A percentile compares a stretch with the other conserved stretches of the same genome.
Evolutionary conservation across 2,329 filamentous ascomycete genomes (phyloP).

Genomic region (Monosporascus sp.): DNA sequence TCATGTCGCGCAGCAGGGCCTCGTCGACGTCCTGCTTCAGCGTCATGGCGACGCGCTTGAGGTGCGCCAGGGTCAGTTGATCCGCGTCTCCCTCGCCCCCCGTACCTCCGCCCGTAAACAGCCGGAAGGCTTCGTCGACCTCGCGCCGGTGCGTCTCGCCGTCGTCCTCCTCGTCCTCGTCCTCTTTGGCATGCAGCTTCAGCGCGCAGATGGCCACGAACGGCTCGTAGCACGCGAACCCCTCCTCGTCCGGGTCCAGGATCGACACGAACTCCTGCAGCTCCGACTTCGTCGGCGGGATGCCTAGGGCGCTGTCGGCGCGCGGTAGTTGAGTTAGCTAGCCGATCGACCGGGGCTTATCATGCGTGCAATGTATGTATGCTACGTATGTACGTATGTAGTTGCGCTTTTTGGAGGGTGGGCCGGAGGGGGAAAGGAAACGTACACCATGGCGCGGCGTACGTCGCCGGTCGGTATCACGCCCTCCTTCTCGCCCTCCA

Average conservation of each 20-base stretch:
- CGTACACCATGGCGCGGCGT: slow-evolving; percentile 67
- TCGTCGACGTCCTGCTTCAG: slow-evolving; percentile 83
- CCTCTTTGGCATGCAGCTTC: slow-evolving; percentile 62
- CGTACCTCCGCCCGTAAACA: slow-evolving; percentile 61
- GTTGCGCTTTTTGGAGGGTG: neutral
- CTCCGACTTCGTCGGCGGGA: slow-evolving; percentile 62
- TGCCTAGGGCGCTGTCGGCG: slow-evolving; percentile 68
- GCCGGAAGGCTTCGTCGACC: slow-evolving; percentile 72
- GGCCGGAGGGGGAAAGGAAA: slow-evolving; percentile 9
- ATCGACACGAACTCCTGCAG: slow-evolving; percentile 71
- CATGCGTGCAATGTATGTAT: neutral
- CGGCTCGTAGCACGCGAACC: slow-evolving; percentile 70
- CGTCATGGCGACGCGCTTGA: slow-evolving; percentile 72
- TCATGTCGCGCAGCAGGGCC: slow-evolving; percentile 84
- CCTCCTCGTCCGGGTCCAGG: slow-evolving; percentile 76
- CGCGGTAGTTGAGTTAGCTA: too few species aligned
- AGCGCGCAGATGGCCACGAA: slow-evolving; percentile 88
- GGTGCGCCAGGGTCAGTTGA: slow-evolving; percentile 73
- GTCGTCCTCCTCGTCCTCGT: slow-evolving; percentile 32
- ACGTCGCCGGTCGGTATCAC: slow-evolving; percentile 64
- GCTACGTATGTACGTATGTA: neutral
- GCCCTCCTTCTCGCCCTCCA: slow-evolving; percentile 66
- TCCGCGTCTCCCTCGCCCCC: slow-evolving; percentile 16
- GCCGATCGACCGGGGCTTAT: too few species aligned
- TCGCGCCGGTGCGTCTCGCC: slow-evolving; percentile 56